phyloP scores from a whole-genome alignment of 208 protist species.

The Trypanosoma melophagium region DNA sequence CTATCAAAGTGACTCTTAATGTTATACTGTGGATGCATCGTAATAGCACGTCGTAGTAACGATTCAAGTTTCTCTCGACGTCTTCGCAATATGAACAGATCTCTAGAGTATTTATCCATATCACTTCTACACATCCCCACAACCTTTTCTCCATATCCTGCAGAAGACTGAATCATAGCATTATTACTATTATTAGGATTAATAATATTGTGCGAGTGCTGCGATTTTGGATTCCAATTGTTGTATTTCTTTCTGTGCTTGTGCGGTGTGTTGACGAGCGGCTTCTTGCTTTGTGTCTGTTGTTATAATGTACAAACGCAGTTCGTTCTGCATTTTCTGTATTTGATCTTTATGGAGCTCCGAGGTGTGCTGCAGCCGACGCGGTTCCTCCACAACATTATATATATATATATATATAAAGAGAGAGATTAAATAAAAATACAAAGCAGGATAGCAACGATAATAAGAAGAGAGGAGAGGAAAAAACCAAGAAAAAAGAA shows the following conservation, averaged over 20 bases:
- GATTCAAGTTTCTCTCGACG: slow-evolving; percentile 6
- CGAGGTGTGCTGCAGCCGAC: slow-evolving; percentile 4
- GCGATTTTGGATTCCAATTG: background rate
- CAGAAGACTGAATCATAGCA: too few relatives aligned
- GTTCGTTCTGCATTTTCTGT: slow-evolving; percentile 8
- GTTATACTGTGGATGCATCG: slow-evolving; percentile 1
- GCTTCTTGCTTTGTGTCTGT: background rate
- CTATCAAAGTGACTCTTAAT: background rate
- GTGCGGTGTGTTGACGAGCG: background rate
- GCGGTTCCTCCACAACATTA: slow-evolving; percentile 15
- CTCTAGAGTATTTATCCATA: background rate
- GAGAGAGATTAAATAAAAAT: too few relatives aligned
- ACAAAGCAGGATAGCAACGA: background rate
- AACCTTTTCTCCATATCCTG: too few relatives aligned
- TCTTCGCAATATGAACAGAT: background rate
- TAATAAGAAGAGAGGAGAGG: background rate
- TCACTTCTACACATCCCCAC: too few relatives aligned
- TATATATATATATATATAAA: too few relatives aligned
- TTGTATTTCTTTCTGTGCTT: slow-evolving; percentile 1
- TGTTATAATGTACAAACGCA: background rate
- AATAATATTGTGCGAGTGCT: too few relatives aligned
- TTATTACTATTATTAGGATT: too few relatives aligned
- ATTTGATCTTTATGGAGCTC: background rate
- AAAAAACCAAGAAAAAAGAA: slow-evolving; percentile 1
- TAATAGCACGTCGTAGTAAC: background rate